These are phyloP conservation scores for Moesziomyces sp. DNA, from an alignment of 1,284 basidiomycete species.

Conservation along the genomic window DNA sequence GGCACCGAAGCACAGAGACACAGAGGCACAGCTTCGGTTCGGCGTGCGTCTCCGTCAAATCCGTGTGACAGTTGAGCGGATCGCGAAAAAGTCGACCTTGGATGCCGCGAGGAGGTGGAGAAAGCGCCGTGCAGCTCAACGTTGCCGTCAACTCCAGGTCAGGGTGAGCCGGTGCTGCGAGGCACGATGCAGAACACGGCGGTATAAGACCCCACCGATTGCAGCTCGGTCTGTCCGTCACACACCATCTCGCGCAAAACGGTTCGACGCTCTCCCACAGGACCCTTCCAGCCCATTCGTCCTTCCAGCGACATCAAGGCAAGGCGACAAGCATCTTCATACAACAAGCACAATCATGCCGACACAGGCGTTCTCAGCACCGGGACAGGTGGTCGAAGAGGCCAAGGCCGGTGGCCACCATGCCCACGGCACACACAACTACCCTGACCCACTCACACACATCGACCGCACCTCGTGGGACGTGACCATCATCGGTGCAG, in stretches of 20 bases:
- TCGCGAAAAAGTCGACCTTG: constrained; percentile 5
- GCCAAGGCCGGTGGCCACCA: constrained; percentile 52
- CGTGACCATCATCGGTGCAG: constrained; percentile 63
- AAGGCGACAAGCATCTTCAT: not conserved
- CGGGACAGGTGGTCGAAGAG: constrained; percentile 50
- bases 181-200: too few relatives aligned
- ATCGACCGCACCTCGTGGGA: constrained; percentile 58
- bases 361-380: constrained; percentile 41
- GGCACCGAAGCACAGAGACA: too few relatives aligned
- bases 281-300: not conserved
- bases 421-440: constrained; percentile 59
- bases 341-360: constrained; percentile 13
- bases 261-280: not conserved
- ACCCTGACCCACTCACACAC: constrained; percentile 51
- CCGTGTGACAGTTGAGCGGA: constrained; percentile 3
- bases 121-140: constrained; percentile 2
- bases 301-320: not conserved
- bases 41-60: constrained; percentile 27
- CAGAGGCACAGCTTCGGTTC: not conserved
- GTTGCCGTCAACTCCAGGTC: constrained; percentile 39
- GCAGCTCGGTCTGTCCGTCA: too few relatives aligned
- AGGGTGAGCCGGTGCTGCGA: not conserved
- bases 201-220: not conserved
- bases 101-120: not conserved
- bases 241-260: not conserved